Conservation (phyloP, 2,329 filamentous ascomycete species). For the Cordyceps militaris region DNA sequence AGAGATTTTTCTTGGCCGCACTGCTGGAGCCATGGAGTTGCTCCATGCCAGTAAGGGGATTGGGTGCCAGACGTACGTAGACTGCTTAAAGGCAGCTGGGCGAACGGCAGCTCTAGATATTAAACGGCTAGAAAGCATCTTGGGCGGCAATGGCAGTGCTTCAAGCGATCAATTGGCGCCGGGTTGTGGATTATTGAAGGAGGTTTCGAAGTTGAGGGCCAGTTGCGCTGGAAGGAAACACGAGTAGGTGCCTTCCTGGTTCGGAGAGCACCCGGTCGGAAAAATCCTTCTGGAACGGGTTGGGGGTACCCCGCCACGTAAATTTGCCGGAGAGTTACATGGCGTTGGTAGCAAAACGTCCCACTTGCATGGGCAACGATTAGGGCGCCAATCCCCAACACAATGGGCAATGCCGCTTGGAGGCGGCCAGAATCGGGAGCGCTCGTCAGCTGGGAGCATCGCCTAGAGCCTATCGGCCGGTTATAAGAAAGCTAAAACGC, state of each 20-base stretch:
- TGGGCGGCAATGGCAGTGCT: constrained; percentile 25
- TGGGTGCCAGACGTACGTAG: constrained; percentile 37
- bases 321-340: constrained; percentile 3
- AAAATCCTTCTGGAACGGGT: neutral
- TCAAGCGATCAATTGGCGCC: constrained; percentile 22
- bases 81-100: constrained; percentile 46
- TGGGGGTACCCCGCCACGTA: neutral
- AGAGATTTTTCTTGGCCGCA: constrained; percentile 14
- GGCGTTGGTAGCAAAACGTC: neutral
- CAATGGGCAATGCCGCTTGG: constrained; percentile 2
- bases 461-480: neutral
- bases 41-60: neutral
- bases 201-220: constrained; percentile 2
- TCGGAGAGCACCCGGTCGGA: constrained; percentile 15
- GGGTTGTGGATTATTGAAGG: constrained; percentile 12
- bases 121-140: constrained; percentile 55
- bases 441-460: neutral
- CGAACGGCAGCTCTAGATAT: constrained; percentile 51
- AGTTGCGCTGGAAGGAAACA: neutral
- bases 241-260: constrained; percentile 10
- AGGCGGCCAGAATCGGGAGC: constrained; percentile 9
- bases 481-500: neutral
- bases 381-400: constrained; percentile 8
- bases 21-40: neutral
- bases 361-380: constrained; percentile 4